Base-by-base conservation (phyloP, 768 basidiomycete species). In the Chalciporus sphaerocephalus region DNA sequence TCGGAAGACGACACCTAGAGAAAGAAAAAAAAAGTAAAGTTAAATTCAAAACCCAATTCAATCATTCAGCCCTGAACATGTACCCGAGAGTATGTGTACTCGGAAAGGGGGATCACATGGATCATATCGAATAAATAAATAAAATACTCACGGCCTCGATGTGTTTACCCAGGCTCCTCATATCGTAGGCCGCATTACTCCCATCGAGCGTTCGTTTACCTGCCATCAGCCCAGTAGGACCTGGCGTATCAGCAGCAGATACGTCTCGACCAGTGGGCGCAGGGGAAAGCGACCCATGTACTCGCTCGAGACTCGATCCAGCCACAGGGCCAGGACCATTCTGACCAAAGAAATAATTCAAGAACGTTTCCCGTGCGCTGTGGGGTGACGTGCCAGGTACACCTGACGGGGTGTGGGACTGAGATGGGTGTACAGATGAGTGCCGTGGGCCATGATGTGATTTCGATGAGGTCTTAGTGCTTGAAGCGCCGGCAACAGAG, bases 111-210 rank as follows among this genome's bases (percentile, higher is more conserved):
- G 20, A 23, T 21, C 21, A 48, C 4, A 13, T 12, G 21, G 30
- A n/a, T 32, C 30, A 32, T 15, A 25, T 10, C 2, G n/a, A 7
- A 7, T 15, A 5, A 5, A n/a, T n/a, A n/a, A n/a, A n/a, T 15
- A 32, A 32, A 32, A 33, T 7, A 81, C 90, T 76, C 59, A 97
- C 94, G 52, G 94, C 90, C 67, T 99, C 96, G 48, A 99, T 89
- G 60, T 99, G 96, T 69, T 87, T 93, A 34, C 94, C 92, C 42
- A 98, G 74, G 60, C 92, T 96, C 76, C 92, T 97, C 96, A 99
- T 99, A 64, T 98, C 96, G 65, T 83, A 97, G 38, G 89, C 93
- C 44, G 93, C 87, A 56, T 76, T 87, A 62, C 74, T 87, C 11
- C 78, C 86, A 55, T 93, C 89, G 39, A 88, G 62, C 10, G 74